Evolutionary conservation across 2,329 filamentous ascomycete species (phyloP).

Genomic region (Beauveria sp.): DNA sequence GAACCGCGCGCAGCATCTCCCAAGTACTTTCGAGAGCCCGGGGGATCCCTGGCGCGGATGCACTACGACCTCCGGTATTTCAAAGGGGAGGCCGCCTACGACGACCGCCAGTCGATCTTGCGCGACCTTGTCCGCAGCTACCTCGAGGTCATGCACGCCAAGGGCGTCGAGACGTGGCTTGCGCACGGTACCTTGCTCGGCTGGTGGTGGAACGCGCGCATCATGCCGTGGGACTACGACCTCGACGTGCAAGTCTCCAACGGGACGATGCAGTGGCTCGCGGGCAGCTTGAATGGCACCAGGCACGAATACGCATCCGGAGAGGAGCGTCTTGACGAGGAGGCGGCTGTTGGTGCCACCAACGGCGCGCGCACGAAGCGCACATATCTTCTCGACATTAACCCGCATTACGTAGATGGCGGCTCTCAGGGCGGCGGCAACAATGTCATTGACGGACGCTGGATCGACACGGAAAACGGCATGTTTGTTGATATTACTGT

Average conservation of each 20-base stretch:
- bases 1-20: neutral
- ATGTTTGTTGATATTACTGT: conserved; percentile 81
- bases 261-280: conserved; percentile 58
- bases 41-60: conserved; percentile 48
- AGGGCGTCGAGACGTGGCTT: conserved; percentile 74
- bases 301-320: conserved; percentile 42
- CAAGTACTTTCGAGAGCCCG: conserved; percentile 63
- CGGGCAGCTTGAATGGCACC: conserved; percentile 60
- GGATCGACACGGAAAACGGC: conserved; percentile 69
- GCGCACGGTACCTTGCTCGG: conserved; percentile 77
- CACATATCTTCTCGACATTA: conserved; percentile 68
- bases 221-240: conserved; percentile 80
- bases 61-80: conserved; percentile 74
- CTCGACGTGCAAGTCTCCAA: conserved; percentile 72
- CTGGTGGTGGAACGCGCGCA: conserved; percentile 80
- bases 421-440: conserved; percentile 40
- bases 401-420: conserved; percentile 55
- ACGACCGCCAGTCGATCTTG: conserved; percentile 57
- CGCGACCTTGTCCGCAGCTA: conserved; percentile 67
- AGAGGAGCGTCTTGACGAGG: conserved; percentile 16
- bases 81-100: conserved; percentile 52
- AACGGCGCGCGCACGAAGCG: conserved; percentile 19
- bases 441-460: conserved; percentile 79
- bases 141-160: conserved; percentile 54
- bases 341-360: conserved; percentile 26